phyloP scores from a whole-genome alignment of 805 yeast genomes.

The Wickerhamiella allomyrinae region DNA sequence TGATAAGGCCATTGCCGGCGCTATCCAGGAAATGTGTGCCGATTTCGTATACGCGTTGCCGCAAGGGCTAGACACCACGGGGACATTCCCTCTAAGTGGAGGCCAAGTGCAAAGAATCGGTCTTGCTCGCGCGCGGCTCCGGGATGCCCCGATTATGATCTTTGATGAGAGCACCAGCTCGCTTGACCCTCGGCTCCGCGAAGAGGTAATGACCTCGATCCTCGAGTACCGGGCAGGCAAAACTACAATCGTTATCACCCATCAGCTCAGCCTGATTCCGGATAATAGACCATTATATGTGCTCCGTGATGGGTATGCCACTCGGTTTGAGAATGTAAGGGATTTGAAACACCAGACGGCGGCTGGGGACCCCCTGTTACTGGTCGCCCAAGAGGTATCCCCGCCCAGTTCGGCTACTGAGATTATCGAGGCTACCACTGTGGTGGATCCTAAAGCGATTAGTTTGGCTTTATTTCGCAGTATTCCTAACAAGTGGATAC shows the following conservation, averaged over 20 bases:
- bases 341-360: not conserved
- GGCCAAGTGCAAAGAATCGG: slow-evolving; percentile 83
- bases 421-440: not conserved
- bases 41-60: slow-evolving; percentile 37
- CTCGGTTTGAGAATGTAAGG: slow-evolving; percentile 3
- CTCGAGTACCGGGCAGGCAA: slow-evolving; percentile 46
- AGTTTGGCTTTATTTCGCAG: not conserved
- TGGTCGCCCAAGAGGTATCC: not conserved
- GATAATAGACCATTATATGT: slow-evolving; percentile 43
- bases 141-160: slow-evolving; percentile 61
- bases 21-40: slow-evolving; percentile 38
- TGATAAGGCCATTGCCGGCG: slow-evolving; percentile 27
- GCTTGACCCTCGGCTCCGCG: slow-evolving; percentile 42
- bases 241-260: slow-evolving; percentile 74
- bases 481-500: slow-evolving; percentile 12
- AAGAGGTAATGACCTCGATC: slow-evolving; percentile 35
- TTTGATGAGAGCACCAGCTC: slow-evolving; percentile 84
- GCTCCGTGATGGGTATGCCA: slow-evolving; percentile 45
- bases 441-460: not conserved
- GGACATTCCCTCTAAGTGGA: slow-evolving; percentile 46
- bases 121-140: slow-evolving; percentile 64
- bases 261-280: slow-evolving; percentile 47
- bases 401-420: not conserved
- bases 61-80: slow-evolving; percentile 39
- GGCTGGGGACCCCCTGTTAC: not conserved